Evolutionary conservation across 2,329 filamentous ascomycete genomes (phyloP).

Genomic region (Rhinocladiella similis): DNA sequence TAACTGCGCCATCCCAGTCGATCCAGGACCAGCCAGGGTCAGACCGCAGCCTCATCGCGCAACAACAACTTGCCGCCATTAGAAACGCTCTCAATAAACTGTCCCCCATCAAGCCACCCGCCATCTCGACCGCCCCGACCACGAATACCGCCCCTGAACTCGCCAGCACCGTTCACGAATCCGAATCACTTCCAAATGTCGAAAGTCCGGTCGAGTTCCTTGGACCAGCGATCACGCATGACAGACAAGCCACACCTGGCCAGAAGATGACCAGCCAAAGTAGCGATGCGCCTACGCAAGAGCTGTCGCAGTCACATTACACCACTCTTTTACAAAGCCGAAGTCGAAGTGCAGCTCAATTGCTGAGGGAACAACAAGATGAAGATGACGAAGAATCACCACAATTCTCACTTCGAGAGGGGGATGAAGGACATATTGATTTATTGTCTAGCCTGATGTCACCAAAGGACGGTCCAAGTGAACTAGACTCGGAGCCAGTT

Average conservation of each 20-base stretch:
- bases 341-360: slow-evolving; percentile 36
- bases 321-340: slow-evolving; percentile 39
- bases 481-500: slow-evolving; percentile 12
- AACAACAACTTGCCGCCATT: slow-evolving; percentile 5
- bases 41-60: slow-evolving; percentile 5
- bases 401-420: slow-evolving; percentile 41
- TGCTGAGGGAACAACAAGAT: slow-evolving; percentile 14
- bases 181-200: slow-evolving; percentile 4
- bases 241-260: neutral
- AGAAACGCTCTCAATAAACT: slow-evolving; percentile 4
- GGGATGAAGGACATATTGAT: slow-evolving; percentile 46
- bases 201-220: slow-evolving; percentile 10
- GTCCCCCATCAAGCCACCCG: neutral
- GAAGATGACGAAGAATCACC: slow-evolving; percentile 35
- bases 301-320: slow-evolving; percentile 46
- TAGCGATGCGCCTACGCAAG: slow-evolving; percentile 44
- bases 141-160: neutral
- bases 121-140: neutral
- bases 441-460: slow-evolving; percentile 41
- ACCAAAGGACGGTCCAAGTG: slow-evolving; percentile 3
- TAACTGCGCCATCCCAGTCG: slow-evolving; percentile 20
- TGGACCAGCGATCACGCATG: neutral
- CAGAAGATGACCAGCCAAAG: slow-evolving; percentile 38
- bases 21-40: slow-evolving; percentile 14
- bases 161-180: neutral